phyloP scores from a whole-genome alignment of 768 basidiomycete species.

The Suillus fuscotomentosus region DNA sequence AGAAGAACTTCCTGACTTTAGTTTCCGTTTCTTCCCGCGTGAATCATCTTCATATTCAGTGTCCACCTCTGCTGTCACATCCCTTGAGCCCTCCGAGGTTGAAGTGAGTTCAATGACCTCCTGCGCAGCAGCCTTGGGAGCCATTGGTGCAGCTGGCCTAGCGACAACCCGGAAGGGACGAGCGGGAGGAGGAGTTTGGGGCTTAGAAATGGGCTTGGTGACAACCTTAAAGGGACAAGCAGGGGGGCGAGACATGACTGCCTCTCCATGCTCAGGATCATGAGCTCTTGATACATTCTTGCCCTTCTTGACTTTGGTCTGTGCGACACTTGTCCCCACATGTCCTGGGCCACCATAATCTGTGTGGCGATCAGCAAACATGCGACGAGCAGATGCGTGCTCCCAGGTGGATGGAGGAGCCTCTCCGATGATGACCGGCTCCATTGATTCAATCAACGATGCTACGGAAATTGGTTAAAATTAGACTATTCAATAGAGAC shows the following conservation, averaged over 20 bases:
- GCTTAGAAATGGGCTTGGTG: neutral
- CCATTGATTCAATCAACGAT: neutral
- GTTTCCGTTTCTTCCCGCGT: neutral
- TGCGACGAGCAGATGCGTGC: neutral
- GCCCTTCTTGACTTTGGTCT: neutral
- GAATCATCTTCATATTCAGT: neutral
- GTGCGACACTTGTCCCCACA: neutral
- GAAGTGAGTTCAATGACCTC: neutral
- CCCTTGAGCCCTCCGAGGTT: neutral
- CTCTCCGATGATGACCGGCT: neutral
- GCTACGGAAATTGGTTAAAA: neutral
- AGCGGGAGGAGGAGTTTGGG: neutral
- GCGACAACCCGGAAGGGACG: neutral
- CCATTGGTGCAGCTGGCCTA: neutral
- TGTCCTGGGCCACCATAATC: neutral
- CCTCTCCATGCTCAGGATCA: neutral
- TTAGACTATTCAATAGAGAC: neutral
- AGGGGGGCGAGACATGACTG: neutral
- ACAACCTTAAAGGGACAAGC: neutral
- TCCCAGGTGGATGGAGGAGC: slow-evolving; percentile 1
- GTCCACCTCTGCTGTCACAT: neutral
- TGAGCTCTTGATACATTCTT: neutral
- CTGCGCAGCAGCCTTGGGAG: neutral
- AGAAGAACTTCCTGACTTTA: neutral
- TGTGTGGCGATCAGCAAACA: neutral